phyloP scores from a whole-genome alignment of 805 yeast genomes.

The Candida railenensis region DNA sequence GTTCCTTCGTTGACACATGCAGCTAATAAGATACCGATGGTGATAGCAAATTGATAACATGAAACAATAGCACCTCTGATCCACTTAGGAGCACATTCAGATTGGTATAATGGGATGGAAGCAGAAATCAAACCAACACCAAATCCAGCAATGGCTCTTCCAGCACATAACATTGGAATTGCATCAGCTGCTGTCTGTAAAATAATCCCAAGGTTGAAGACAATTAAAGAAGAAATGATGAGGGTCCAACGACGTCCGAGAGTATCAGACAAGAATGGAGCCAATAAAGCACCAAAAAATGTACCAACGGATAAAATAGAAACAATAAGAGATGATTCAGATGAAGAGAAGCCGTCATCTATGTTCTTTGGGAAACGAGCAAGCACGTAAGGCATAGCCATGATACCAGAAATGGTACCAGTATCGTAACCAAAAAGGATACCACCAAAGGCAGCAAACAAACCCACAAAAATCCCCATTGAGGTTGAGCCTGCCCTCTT shows the following conservation, averaged over 20 bases:
- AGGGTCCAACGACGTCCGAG: slow-evolving; percentile 41
- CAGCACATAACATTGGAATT: slow-evolving; percentile 36
- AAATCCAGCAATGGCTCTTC: slow-evolving; percentile 40
- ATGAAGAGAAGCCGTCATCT: slow-evolving; percentile 14
- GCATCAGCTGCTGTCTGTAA: slow-evolving; percentile 37
- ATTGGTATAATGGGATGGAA: slow-evolving; percentile 38
- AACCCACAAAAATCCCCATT: slow-evolving; percentile 40
- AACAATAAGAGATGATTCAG: slow-evolving; percentile 25
- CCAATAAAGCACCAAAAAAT: slow-evolving; percentile 38
- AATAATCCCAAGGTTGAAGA: slow-evolving; percentile 37
- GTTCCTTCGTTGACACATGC: slow-evolving; percentile 37
- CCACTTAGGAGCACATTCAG: slow-evolving; percentile 43
- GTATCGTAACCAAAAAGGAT: slow-evolving; percentile 43
- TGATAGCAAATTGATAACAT: slow-evolving; percentile 40
- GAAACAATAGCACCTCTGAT: slow-evolving; percentile 44
- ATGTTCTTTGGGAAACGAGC: slow-evolving; percentile 20
- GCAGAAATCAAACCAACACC: slow-evolving; percentile 45
- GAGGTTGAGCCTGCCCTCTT: slow-evolving; percentile 45
- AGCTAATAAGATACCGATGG: slow-evolving; percentile 38
- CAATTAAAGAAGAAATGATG: slow-evolving; percentile 28
- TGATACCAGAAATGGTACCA: slow-evolving; percentile 42
- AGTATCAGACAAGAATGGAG: slow-evolving; percentile 36
- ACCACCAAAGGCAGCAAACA: slow-evolving; percentile 43
- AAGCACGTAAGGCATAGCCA: slow-evolving; percentile 39
- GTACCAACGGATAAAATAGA: slow-evolving; percentile 40